These are phyloP conservation scores for Phytophthora colocasiae DNA, from an alignment of 352 stramenopile species.

Conservation along the genomic window DNA sequence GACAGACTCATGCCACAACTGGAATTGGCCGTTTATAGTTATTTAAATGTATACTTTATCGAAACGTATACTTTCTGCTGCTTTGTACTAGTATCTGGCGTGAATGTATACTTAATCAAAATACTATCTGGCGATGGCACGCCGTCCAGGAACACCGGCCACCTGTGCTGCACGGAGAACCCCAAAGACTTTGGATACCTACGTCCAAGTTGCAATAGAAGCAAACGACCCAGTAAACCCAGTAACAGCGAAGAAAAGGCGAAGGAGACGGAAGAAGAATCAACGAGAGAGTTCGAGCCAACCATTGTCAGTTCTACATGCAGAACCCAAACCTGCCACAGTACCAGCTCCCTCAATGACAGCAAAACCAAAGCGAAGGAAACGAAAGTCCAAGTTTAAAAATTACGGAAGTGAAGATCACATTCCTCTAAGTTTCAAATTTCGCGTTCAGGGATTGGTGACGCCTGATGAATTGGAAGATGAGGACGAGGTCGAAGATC, in stretches of 20 bases:
- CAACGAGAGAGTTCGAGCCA: neutral
- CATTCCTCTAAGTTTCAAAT: constrained; percentile 12
- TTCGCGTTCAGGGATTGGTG: constrained; percentile 47
- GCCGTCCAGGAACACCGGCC: neutral
- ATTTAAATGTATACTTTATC: neutral
- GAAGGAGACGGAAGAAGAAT: constrained; percentile 27
- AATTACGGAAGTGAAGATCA: constrained; percentile 18
- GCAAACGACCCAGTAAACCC: neutral
- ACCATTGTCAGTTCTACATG: neutral
- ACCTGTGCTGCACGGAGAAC: constrained; percentile 4
- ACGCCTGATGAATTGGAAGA: constrained; percentile 55
- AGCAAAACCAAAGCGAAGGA: constrained; percentile 24
- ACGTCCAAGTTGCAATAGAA: constrained; percentile 33
- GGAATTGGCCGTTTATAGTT: neutral
- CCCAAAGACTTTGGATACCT: constrained; percentile 12
- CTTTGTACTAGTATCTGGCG: too few species aligned
- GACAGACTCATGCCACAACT: constrained; percentile 28
- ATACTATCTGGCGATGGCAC: constrained; percentile 1
- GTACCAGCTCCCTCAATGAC: neutral
- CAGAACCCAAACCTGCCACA: neutral
- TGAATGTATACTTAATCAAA: too few species aligned
- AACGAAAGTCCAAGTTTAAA: constrained; percentile 49
- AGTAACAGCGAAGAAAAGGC: constrained; percentile 2
- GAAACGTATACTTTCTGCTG: neutral
- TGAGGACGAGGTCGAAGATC: constrained; percentile 57